Conservation (phyloP, 495 filamentous ascomycete genomes). For the Hypomontagnella submonticulosa region DNA sequence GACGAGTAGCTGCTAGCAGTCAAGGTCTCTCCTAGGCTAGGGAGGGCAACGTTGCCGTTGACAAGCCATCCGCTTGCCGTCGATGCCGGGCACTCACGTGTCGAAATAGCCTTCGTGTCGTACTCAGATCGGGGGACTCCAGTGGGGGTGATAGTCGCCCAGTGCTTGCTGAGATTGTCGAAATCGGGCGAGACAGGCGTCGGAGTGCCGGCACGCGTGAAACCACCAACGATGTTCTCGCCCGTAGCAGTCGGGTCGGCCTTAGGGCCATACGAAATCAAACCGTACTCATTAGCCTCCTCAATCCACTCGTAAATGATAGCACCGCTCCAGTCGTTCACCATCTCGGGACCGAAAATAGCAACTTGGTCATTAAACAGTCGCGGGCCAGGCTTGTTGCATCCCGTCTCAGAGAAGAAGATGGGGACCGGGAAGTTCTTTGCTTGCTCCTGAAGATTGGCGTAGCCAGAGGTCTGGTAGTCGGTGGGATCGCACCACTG, state of each 20-base stretch:
- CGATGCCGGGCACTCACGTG: slow-evolving; percentile 76
- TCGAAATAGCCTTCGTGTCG: slow-evolving; percentile 64
- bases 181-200: slow-evolving; percentile 81
- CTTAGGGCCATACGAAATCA: slow-evolving; percentile 78
- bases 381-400: slow-evolving; percentile 73
- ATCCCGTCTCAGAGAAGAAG: slow-evolving; percentile 87
- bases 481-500: slow-evolving; percentile 81
- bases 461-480: slow-evolving; percentile 76
- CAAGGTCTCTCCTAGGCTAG: slow-evolving; percentile 70
- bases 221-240: slow-evolving; percentile 70
- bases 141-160: slow-evolving; percentile 76
- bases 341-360: slow-evolving; percentile 80
- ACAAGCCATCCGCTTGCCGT: slow-evolving; percentile 78
- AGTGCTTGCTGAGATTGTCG: slow-evolving; percentile 77
- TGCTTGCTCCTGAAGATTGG: slow-evolving; percentile 65
- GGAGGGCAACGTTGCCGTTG: slow-evolving; percentile 72
- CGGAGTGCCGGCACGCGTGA: slow-evolving; percentile 75
- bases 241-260: slow-evolving; percentile 60
- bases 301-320: slow-evolving; percentile 94
- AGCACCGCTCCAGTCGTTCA: slow-evolving; percentile 78
- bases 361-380: slow-evolving; percentile 79
- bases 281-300: slow-evolving; percentile 85
- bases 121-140: slow-evolving; percentile 74
- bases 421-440: slow-evolving; percentile 75
- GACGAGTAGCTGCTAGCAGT: slow-evolving; percentile 44